Percentiles rank a stretch among this genome's conserved stretches.
phyloP scores from a whole-genome alignment of 371 early-diverging fungal genomes.

The Chytridium lagenaria region DNA sequence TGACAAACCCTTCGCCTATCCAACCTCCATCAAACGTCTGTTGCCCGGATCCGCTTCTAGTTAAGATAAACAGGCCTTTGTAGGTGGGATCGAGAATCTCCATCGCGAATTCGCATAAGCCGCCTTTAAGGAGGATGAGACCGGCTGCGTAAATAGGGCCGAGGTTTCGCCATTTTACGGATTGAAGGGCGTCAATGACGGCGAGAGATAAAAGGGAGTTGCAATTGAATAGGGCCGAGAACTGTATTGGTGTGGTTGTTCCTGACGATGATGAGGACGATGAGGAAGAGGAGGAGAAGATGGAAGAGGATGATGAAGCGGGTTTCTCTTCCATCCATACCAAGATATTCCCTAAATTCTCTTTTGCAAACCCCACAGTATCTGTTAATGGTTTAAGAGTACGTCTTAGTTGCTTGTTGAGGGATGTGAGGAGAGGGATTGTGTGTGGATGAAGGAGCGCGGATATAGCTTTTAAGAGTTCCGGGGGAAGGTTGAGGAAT shows the following conservation, averaged over 20 bases:
- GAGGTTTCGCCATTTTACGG: not conserved
- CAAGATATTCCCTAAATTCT: not conserved
- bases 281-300: no score
- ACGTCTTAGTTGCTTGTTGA: not conserved
- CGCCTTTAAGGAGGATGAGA: not conserved
- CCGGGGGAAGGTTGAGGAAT: constrained; percentile 9
- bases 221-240: not conserved
- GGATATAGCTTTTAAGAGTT: not conserved
- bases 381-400: not conserved
- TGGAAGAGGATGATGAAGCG: no score
- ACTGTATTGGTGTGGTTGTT: not conserved
- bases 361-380: not conserved
- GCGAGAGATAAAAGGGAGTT: not conserved
- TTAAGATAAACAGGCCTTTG: not conserved
- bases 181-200: not conserved
- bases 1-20: not conserved
- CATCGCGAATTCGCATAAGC: not conserved
- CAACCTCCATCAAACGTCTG: not conserved
- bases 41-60: not conserved
- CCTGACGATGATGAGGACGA: no score
- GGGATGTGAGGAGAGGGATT: not conserved
- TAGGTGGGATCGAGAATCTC: not conserved
- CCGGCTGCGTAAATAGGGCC: not conserved
- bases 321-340: not conserved
- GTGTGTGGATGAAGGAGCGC: constrained; percentile 16